Evolutionary conservation across 768 basidiomycete species (phyloP), one percentile per base, ranked within the genome.

Genomic region (Mycena leptocephala): DNA sequence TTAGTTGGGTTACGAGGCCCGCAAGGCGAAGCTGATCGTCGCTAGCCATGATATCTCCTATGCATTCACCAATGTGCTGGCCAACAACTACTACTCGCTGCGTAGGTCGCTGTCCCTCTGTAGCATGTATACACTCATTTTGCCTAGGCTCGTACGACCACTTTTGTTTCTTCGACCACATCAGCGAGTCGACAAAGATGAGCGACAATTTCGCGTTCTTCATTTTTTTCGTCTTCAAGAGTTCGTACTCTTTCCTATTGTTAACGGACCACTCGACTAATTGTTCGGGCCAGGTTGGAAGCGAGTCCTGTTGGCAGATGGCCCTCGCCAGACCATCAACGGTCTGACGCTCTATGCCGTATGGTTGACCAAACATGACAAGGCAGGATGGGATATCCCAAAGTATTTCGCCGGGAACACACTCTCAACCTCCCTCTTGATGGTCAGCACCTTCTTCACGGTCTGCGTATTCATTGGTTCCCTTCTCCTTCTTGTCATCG

Each of bases 151-250:
- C 95, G 51, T 99, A 99, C 84, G 94, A 98, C 83, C 96, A 98
- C 83, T 99, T 99, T 84, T 99, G 98, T 85, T 97, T 99, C 89
- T 99, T 99, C 84, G 94, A 95, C 79, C 97, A 99, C 80, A 98
- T 99, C 85, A 93, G 93, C 82, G 94, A 96, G 82, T 99, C 98
- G 32, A 97, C 97, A 35, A 99, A 98, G 90, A 93, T 92, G 76
- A 97, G 95, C 84, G 98, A 99, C 83, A 96, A 98, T 82, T 97
- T 99, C 85, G 97, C 98, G 39, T 99, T 99, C 90, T 99, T 98
- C 85, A 92, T 99, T 82, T 99, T 99, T 92, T 99, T 99, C 86
- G 95, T 95, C 0, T 99, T 99, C 91, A 99, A 99, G 90, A 98
- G 98, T 96, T 3, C 5, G 77, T 41, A 14, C 22, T 70, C 18